A percentile compares a stretch with the other conserved stretches of the same genome.
Evolutionary conservation across 768 basidiomycete species (phyloP).

Genomic region (Hygrocybe coccinea): DNA sequence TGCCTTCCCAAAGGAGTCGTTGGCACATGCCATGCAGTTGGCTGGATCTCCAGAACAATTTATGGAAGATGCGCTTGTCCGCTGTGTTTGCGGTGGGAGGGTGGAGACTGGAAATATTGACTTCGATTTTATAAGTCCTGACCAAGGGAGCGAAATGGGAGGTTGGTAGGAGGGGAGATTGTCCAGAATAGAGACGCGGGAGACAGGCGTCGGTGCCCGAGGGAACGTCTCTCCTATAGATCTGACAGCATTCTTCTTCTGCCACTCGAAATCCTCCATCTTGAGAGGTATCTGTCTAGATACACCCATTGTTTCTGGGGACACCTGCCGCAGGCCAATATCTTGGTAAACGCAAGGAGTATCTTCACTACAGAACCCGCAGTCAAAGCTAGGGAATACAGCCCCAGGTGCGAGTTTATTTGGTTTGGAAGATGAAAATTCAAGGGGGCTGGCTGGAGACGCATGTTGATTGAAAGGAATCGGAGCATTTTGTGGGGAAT

Average conservation of each 20-base stretch:
- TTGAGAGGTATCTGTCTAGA: slow-evolving; percentile 13
- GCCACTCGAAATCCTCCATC: slow-evolving; percentile 23
- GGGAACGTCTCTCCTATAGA: slow-evolving; percentile 19
- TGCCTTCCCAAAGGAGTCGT: slow-evolving; percentile 82
- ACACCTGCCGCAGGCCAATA: slow-evolving; percentile 47
- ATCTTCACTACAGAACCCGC: slow-evolving; percentile 70
- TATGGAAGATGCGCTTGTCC: slow-evolving; percentile 14
- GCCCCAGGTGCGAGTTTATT: slow-evolving; percentile 15
- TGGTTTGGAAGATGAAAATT: slow-evolving; percentile 29
- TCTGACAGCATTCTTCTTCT: slow-evolving; percentile 17
- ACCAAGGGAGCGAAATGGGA: slow-evolving; percentile 73
- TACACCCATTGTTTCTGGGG: slow-evolving; percentile 18
- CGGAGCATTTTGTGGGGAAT: slow-evolving; percentile 19
- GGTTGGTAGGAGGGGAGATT: slow-evolving; percentile 77
- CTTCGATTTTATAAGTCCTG: slow-evolving; percentile 36
- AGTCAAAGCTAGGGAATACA: slow-evolving; percentile 50
- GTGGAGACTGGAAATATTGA: slow-evolving; percentile 52
- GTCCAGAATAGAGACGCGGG: slow-evolving; percentile 59
- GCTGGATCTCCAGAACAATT: slow-evolving; percentile 82
- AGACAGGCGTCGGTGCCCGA: slow-evolving; percentile 18
- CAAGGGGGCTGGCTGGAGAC: slow-evolving; percentile 28
- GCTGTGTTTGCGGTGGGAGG: slow-evolving; percentile 17
- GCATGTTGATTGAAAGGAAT: slow-evolving; percentile 11
- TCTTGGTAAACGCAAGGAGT: slow-evolving; percentile 77
- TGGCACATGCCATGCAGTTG: slow-evolving; percentile 80